A percentile compares a stretch with the other conserved stretches of the same genome.
Conservation (phyloP, 208 protist genomes). For the Trypanosoma cruzi region DNA sequence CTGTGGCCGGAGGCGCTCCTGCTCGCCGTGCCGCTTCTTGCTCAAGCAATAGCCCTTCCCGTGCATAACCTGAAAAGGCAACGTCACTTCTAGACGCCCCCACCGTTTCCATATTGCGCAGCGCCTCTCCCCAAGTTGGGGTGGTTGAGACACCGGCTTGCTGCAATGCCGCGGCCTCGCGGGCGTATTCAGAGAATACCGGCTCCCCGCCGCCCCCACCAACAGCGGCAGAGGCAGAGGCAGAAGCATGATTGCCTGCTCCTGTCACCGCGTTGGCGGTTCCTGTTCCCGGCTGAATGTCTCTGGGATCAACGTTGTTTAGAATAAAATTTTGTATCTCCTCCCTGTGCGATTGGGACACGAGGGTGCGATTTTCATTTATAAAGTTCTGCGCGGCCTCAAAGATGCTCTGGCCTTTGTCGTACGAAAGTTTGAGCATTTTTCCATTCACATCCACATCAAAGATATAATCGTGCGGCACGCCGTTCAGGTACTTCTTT, state of each 20-base stretch:
- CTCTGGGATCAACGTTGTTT: slow-evolving; percentile 50
- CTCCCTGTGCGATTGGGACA: slow-evolving; percentile 88
- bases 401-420: slow-evolving; percentile 85
- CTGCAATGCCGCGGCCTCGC: slow-evolving; percentile 22
- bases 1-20: not conserved
- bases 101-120: slow-evolving; percentile 21
- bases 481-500: slow-evolving; percentile 84
- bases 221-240: not conserved
- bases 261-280: not conserved
- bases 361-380: slow-evolving; percentile 68
- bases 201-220: slow-evolving; percentile 11
- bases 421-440: slow-evolving; percentile 93
- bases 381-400: slow-evolving; percentile 91
- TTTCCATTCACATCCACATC: slow-evolving; percentile 88
- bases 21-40: not conserved
- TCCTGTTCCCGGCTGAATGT: slow-evolving; percentile 36
- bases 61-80: slow-evolving; percentile 33
- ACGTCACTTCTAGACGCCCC: slow-evolving; percentile 12
- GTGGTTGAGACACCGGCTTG: slow-evolving; percentile 9
- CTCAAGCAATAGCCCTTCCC: slow-evolving; percentile 21
- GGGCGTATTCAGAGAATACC: slow-evolving; percentile 32
- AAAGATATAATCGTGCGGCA: slow-evolving; percentile 96
- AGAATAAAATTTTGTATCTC: slow-evolving; percentile 94
- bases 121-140: slow-evolving; percentile 25
- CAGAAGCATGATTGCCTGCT: not conserved